Evolutionary conservation across 2,329 filamentous ascomycete genomes (phyloP).

Genomic region (Exophiala sideris): DNA sequence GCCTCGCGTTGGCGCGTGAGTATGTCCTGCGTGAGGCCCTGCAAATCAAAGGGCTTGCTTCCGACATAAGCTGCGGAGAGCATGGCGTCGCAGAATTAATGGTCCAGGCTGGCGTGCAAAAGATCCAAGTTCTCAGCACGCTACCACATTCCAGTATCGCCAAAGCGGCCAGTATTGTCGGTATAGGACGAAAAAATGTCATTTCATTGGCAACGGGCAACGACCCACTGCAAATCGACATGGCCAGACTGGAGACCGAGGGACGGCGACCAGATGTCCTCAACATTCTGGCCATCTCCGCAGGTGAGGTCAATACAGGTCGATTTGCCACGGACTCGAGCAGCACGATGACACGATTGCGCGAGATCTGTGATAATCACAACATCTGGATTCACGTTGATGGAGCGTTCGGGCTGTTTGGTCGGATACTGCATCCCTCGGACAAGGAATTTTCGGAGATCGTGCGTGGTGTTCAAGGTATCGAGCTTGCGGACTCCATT

Average conservation of each 20-base stretch:
- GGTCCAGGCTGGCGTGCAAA: conserved; percentile 56
- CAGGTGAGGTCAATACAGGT: conserved; percentile 88
- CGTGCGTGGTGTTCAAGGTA: conserved; percentile 54
- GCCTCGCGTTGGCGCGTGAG: conserved; percentile 69
- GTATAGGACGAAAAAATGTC: conserved; percentile 69
- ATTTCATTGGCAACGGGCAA: conserved; percentile 54
- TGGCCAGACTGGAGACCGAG: conserved; percentile 61
- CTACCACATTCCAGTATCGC: conserved; percentile 77
- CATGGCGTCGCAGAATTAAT: conserved; percentile 53
- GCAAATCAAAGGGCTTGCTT: conserved; percentile 31
- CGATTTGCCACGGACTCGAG: conserved; percentile 63
- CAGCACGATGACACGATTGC: conserved; percentile 56
- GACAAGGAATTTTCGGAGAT: conserved; percentile 55
- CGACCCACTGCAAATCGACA: conserved; percentile 67
- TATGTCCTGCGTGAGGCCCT: conserved; percentile 43
- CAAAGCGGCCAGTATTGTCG: conserved; percentile 80
- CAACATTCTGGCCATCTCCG: conserved; percentile 77
- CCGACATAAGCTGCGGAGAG: conserved; percentile 58
- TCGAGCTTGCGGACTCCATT: conserved; percentile 84
- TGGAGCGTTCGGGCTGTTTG: conserved; percentile 84
- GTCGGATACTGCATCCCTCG: conserved; percentile 56
- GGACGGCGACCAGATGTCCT: conserved; percentile 55
- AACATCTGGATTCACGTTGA: conserved; percentile 87
- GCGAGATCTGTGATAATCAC: conserved; percentile 68
- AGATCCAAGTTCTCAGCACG: conserved; percentile 75